These are phyloP conservation scores for Coemansia furcata DNA, from an alignment of 192 early-diverging fungal species.

Conservation along the genomic window DNA sequence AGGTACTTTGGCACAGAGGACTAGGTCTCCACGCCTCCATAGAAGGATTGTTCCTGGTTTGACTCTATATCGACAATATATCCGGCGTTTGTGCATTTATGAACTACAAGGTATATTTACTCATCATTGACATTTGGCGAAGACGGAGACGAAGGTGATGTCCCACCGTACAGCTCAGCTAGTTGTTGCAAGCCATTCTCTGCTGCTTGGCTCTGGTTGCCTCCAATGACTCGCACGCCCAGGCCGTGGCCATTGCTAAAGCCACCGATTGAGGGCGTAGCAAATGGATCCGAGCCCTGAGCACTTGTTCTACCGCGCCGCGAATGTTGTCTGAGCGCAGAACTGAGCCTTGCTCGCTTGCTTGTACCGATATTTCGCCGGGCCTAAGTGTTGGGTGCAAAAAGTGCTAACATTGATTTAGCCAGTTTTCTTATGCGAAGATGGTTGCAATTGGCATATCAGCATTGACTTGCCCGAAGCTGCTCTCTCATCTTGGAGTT, in stretches of 20 bases:
- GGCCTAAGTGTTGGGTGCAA: conserved; percentile 56
- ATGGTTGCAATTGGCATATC: conserved; percentile 60
- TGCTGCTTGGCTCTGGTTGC: background rate
- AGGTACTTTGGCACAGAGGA: conserved; percentile 82
- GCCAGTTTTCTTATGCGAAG: background rate
- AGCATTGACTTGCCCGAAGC: conserved; percentile 56
- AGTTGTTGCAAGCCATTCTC: background rate
- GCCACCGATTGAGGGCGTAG: conserved; percentile 9
- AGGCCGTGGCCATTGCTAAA: background rate
- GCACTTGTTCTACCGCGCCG: background rate
- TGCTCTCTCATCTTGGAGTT: conserved; percentile 69
- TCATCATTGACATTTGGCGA: background rate
- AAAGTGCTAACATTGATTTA: conserved; percentile 47
- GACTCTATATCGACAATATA: background rate
- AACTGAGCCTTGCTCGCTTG: background rate
- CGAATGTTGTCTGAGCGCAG: conserved; percentile 9
- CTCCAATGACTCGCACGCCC: conserved; percentile 7
- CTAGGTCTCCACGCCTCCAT: background rate
- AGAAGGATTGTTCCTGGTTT: background rate
- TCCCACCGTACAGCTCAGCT: background rate
- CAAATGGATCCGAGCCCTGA: conserved; percentile 18
- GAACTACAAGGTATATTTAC: no score
- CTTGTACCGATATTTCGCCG: background rate
- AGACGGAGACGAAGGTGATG: background rate
- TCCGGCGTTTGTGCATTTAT: background rate